Base-by-base conservation (phyloP, 169 alveolate genomes). In the Cryptosporidium parvum region DNA sequence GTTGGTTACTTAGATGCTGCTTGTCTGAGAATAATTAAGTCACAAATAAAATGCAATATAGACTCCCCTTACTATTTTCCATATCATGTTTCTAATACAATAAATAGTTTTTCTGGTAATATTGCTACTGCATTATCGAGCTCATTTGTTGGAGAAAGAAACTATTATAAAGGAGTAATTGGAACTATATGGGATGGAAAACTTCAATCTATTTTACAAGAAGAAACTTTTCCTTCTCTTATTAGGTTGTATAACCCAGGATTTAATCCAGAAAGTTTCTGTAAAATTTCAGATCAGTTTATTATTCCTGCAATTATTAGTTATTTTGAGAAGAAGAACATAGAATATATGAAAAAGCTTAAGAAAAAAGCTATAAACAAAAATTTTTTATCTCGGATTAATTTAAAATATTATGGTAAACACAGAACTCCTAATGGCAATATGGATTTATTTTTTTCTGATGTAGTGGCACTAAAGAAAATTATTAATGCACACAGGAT, bases 181-280 rank as follows among this genome's bases (percentile, higher is more conserved):
- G 89, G 89, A 26, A 80, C 80, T 44, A 80, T 80, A 26, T 80
- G 89, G 89, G 89, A 80, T 80, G 89, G 89, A 21, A 80, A 45
- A 26, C 18, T 65, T 9, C 80, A 80, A 65, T 35, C 75, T 33
- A 5, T 62, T 10, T 6, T 37, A 16, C 44, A 42, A 56, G 86
- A 73, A 39, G 53, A 44, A 39, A 33, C 69, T 9, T 26, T 26
- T 8, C 89, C 89, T 59, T 39, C 89, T 26, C 31, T 80, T 18
- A 23, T 48, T 44, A 59, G 89, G 26, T 21, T 80, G 4, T 45
- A 62, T 80, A 80, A 80, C 37, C 80, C 75, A 18, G 56, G 35
- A 44, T 80, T 62, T 62, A 51, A 80, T 26, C 89, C 89, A 62
- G 75, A 80, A 67, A 65, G 45, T 44, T 21, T 80, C 52, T 80